phyloP scores from a whole-genome alignment of 2,329 filamentous ascomycete genomes.

The Neonectria coccinea region DNA sequence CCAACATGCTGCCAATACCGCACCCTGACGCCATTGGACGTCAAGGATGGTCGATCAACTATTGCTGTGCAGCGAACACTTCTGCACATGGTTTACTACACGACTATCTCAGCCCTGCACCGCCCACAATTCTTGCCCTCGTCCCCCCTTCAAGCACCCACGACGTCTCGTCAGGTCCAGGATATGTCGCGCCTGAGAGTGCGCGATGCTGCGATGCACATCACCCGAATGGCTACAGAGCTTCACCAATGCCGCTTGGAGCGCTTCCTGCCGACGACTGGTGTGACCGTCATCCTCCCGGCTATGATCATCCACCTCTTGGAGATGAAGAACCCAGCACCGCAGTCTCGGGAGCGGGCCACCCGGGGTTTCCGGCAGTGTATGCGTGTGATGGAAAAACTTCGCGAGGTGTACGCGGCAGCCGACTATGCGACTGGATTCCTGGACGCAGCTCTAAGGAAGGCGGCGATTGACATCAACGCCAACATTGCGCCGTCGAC shows the following conservation, averaged over 20 bases:
- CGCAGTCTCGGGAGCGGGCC: conserved; percentile 77
- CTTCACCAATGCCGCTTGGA: conserved; percentile 80
- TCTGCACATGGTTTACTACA: conserved; percentile 93
- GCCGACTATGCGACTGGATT: conserved; percentile 98
- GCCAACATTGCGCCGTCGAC: conserved; percentile 50
- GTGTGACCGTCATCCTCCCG: conserved; percentile 89
- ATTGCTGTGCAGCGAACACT: conserved; percentile 82
- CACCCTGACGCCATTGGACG: conserved; percentile 64
- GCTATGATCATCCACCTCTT: conserved; percentile 94
- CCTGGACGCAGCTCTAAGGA: conserved; percentile 89
- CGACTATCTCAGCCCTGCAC: conserved; percentile 90
- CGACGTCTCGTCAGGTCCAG: conserved; percentile 75
- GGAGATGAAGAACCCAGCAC: conserved; percentile 87
- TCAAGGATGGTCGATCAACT: conserved; percentile 70
- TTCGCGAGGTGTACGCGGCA: conserved; percentile 90
- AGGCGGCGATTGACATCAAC: conserved; percentile 81
- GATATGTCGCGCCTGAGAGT: conserved; percentile 87
- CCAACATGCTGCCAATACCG: conserved; percentile 78
- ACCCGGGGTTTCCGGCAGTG: conserved; percentile 88
- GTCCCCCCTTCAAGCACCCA: conserved; percentile 65
- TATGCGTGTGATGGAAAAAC: conserved; percentile 89
- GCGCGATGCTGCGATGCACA: conserved; percentile 84
- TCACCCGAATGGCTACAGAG: conserved; percentile 84
- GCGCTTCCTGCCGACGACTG: conserved; percentile 85
- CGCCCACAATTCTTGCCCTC: conserved; percentile 90